A percentile compares a stretch with the other conserved stretches of the same genome.
Evolutionary conservation across 2,329 filamentous ascomycete species (phyloP).

Genomic region (Fusarium sp.): DNA sequence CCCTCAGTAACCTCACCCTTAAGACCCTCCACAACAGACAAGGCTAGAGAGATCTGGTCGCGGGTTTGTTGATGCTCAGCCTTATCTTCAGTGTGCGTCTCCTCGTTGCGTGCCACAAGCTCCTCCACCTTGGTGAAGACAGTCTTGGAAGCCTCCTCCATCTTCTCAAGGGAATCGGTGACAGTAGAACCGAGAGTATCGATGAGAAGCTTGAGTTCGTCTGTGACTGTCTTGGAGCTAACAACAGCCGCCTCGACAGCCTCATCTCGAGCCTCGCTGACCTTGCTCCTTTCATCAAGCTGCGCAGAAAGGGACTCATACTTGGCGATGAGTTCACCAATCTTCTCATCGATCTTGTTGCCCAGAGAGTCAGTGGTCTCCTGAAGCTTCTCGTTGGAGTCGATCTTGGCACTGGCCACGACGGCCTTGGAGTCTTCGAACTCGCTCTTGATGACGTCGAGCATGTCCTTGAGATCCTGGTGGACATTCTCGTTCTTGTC

Average conservation of each 20-base stretch:
- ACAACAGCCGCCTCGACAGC: slow-evolving; percentile 77
- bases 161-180: slow-evolving; percentile 83
- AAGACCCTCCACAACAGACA: slow-evolving; percentile 75
- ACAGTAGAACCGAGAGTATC: slow-evolving; percentile 84
- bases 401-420: slow-evolving; percentile 81
- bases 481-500: slow-evolving; percentile 63
- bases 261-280: slow-evolving; percentile 74
- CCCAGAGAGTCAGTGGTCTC: slow-evolving; percentile 62
- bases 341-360: slow-evolving; percentile 67
- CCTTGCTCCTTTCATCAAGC: slow-evolving; percentile 75
- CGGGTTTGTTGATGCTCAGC: slow-evolving; percentile 83
- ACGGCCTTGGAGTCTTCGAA: slow-evolving; percentile 86
- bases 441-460: slow-evolving; percentile 79
- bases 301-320: slow-evolving; percentile 84
- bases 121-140: slow-evolving; percentile 85
- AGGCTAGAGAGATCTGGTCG: slow-evolving; percentile 77
- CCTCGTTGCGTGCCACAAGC: slow-evolving; percentile 76
- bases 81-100: slow-evolving; percentile 75
- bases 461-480: slow-evolving; percentile 73
- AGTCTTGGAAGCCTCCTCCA: slow-evolving; percentile 85
- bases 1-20: slow-evolving; percentile 82
- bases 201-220: slow-evolving; percentile 85
- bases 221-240: slow-evolving; percentile 78
- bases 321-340: slow-evolving; percentile 81
- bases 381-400: slow-evolving; percentile 79